These are phyloP conservation scores for Backusella circina DNA, from an alignment of 192 early-diverging fungal species.

Conservation along the genomic window DNA sequence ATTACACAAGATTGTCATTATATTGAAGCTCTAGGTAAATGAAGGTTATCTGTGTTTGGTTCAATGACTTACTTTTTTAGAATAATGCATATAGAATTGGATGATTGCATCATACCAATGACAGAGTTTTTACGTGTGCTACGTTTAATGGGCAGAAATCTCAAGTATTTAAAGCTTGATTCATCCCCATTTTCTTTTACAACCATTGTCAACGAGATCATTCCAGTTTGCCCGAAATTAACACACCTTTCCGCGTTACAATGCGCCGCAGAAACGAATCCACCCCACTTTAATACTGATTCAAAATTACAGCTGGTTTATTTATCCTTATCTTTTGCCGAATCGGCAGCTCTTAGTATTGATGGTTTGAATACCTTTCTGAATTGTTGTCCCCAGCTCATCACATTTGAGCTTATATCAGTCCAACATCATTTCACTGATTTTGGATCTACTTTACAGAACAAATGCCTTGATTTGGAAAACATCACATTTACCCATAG, in stretches of 20 bases:
- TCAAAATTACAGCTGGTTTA: background rate
- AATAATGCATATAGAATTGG: background rate
- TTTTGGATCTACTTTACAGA: background rate
- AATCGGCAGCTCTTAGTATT: background rate
- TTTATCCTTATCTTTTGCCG: background rate
- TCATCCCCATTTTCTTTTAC: background rate
- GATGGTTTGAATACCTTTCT: background rate
- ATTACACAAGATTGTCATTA: slow-evolving; percentile 3
- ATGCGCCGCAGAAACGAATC: background rate
- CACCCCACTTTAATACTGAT: background rate
- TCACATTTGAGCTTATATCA: background rate
- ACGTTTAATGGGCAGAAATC: slow-evolving; percentile 3
- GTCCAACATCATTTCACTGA: background rate
- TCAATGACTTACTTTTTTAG: too few relatives aligned
- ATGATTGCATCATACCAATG: background rate
- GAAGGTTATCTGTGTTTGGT: background rate
- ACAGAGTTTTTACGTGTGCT: background rate
- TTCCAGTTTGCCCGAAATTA: background rate
- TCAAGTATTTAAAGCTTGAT: background rate
- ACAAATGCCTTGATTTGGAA: background rate
- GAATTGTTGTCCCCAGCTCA: background rate
- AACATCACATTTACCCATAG: background rate
- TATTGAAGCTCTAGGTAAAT: slow-evolving; percentile 7
- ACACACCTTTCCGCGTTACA: background rate
- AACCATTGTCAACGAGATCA: background rate